Base-by-base conservation (phyloP, 176 grass and related monocot species). In the Themeda triandra region DNA sequence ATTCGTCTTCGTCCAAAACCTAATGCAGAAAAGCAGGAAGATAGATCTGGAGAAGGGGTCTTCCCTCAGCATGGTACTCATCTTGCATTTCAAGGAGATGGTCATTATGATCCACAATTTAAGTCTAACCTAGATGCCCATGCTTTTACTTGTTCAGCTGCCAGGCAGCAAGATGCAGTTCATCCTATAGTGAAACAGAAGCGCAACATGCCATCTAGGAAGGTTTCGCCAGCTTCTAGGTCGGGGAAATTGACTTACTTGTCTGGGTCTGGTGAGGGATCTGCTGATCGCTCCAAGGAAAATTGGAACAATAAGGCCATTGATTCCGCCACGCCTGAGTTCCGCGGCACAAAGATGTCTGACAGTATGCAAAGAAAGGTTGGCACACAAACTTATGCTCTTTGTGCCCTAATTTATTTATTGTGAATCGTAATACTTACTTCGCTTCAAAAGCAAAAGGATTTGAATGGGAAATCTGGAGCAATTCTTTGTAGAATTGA, bases 341-440 rank as follows among this genome's bases (percentile, higher is more conserved):
- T 77, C 6, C 41, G 78, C 17, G 73, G 75, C 49, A 63, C 58
- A 90, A 99, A 93, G 85, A 99, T 99, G 97, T 92, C 93, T 58
- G 97, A 99, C 62, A 94, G 89, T 81, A 96, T 81, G 64, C 97
- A 99, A 85, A 88, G 97, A 86, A 99, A 99, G 93, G 97, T 99
- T 89, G 7, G 80, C 41, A 66, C 67, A 25, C 3, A 79, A 75
- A 29, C 31, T 74, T 39, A 1, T 15, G 9, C 65, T 77, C 18
- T 82, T 78, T 82, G 59, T 83, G 44, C 54, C 18, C 5, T 69
- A 80, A 2, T 69, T 66, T 31, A 54, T 5, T 67, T 83, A 48
- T 4, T 36, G 10, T 67, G 74, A 81, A 67, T 83, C 59, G 18
- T 78, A 29, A 13, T 11, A 32, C 67, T n/a, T n/a, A n/a, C n/a